Evolutionary conservation across 1,139 yeast species (phyloP).

Genomic region (Zhuliangozyma blackwelliae): DNA sequence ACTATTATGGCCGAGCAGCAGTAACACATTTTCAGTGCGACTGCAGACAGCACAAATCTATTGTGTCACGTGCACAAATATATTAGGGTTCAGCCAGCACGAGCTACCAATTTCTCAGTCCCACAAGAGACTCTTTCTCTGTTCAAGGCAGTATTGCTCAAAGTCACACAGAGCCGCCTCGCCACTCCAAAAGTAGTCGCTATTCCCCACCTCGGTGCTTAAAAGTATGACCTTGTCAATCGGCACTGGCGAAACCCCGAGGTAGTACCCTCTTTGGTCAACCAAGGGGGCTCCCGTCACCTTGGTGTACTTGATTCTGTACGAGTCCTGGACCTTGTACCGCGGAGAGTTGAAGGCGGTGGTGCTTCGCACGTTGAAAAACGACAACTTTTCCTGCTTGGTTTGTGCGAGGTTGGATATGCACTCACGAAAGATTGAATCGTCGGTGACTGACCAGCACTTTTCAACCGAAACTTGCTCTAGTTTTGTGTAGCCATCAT

Average conservation of each 20-base stretch:
- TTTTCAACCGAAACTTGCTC: slow-evolving; percentile 18
- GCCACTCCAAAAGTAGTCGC: slow-evolving; percentile 23
- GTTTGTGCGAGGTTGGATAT: slow-evolving; percentile 7
- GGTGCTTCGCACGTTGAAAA: slow-evolving; percentile 12
- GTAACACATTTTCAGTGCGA: no score
- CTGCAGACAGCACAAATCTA: background rate
- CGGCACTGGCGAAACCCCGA: slow-evolving; percentile 5
- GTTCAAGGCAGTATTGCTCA: slow-evolving; percentile 25
- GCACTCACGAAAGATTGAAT: slow-evolving; percentile 19
- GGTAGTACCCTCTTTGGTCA: slow-evolving; percentile 5
- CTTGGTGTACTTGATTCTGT: slow-evolving; percentile 6
- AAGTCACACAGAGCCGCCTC: slow-evolving; percentile 27
- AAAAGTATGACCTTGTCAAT: slow-evolving; percentile 4
- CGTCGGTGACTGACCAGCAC: slow-evolving; percentile 33
- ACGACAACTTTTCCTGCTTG: background rate
- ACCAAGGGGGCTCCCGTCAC: slow-evolving; percentile 3
- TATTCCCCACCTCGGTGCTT: background rate
- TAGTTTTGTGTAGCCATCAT: slow-evolving; percentile 5
- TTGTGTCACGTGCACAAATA: background rate
- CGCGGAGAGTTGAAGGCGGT: slow-evolving; percentile 22
- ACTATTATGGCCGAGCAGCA: background rate
- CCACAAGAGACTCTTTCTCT: slow-evolving; percentile 6
- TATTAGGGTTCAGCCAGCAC: slow-evolving; percentile 9
- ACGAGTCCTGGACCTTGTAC: slow-evolving; percentile 16
- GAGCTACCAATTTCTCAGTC: no score